These are phyloP conservation scores for Chrysanthemum makinoi DNA, from an alignment of 129 eudicot genomes.

Conservation along the genomic window DNA sequence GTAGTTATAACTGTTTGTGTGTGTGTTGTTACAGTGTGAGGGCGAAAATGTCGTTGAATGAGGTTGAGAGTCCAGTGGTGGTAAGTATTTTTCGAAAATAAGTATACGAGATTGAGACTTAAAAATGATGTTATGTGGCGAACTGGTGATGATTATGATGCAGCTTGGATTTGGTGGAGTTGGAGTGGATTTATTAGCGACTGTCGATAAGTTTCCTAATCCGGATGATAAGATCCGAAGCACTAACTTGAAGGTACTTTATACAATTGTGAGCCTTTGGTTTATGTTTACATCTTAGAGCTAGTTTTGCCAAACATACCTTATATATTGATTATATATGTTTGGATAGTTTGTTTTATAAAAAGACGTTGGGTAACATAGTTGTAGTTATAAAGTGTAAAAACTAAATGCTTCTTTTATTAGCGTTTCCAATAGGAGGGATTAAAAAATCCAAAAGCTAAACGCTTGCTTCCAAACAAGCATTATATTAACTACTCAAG, in stretches of 20 bases:
- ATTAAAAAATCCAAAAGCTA: no score
- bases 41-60: constrained; percentile 39
- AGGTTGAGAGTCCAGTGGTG: constrained; percentile 53
- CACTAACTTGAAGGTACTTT: constrained; percentile 68
- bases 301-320: no score
- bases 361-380: no score
- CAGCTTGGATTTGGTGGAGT: constrained; percentile 80
- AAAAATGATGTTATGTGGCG: background rate
- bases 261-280: background rate
- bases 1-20: background rate
- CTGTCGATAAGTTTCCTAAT: constrained; percentile 67
- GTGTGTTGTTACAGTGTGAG: constrained; percentile 13
- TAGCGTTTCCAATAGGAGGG: no score
- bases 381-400: background rate
- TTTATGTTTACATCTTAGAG: no score
- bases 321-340: no score
- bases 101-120: background rate
- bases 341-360: no score
- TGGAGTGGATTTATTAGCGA: constrained; percentile 68
- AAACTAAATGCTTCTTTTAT: no score
- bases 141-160: background rate
- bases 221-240: constrained; percentile 91
- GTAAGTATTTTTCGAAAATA: constrained; percentile 27
- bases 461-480: no score
- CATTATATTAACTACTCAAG: no score